Evolutionary conservation across 2,329 filamentous ascomycete species (phyloP).

Genomic region (Aureobasidium mangrovei): DNA sequence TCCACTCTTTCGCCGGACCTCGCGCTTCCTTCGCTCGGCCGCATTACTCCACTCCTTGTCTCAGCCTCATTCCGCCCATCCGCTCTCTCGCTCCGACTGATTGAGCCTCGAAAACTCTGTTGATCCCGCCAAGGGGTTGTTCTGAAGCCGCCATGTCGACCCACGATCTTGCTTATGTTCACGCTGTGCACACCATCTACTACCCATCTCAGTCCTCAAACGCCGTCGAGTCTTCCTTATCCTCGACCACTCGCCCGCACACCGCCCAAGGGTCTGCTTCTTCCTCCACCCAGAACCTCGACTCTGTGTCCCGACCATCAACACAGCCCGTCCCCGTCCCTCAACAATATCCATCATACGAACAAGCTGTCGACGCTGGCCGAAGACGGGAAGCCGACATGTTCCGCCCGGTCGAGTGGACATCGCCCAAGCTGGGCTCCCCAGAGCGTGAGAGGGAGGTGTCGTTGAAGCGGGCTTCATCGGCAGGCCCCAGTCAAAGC

Average conservation of each 20-base stretch:
- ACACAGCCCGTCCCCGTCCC: constrained; percentile 8
- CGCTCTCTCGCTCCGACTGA: constrained; percentile 7
- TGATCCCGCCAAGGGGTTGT: constrained; percentile 2
- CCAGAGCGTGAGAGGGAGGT: background rate
- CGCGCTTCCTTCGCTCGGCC: background rate
- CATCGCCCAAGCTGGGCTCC: background rate
- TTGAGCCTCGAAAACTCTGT: constrained; percentile 10
- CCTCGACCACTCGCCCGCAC: constrained; percentile 6
- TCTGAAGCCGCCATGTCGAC: constrained; percentile 7
- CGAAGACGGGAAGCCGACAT: constrained; percentile 7
- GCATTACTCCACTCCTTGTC: constrained; percentile 9
- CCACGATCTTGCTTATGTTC: constrained; percentile 4
- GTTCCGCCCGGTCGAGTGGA: constrained; percentile 10
- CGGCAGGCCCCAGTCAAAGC: constrained; percentile 12
- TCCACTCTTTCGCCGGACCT: background rate
- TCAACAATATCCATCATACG: constrained; percentile 2
- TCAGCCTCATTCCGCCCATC: constrained; percentile 7
- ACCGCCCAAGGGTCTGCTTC: background rate
- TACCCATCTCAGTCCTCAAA: background rate
- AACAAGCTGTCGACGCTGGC: background rate
- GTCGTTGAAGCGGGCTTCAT: constrained; percentile 14
- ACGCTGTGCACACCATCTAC: constrained; percentile 6
- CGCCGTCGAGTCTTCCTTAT: constrained; percentile 9
- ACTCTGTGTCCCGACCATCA: constrained; percentile 5
- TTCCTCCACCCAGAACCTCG: background rate